These are phyloP conservation scores for Pichia cephalocereana DNA, from an alignment of 805 yeast genomes.

Conservation along the genomic window DNA sequence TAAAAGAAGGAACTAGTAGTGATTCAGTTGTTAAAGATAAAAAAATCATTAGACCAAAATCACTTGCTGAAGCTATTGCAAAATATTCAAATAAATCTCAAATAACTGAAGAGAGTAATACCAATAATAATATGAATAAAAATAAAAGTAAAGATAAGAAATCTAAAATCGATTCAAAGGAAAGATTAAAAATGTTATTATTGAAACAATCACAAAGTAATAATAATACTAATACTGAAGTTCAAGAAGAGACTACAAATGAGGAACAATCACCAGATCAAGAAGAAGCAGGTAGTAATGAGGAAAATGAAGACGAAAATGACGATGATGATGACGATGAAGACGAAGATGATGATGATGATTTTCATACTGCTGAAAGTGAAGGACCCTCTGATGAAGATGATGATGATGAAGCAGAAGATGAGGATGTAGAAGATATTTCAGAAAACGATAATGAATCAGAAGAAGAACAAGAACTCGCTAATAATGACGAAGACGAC, in stretches of 20 bases:
- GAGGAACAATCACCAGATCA: neutral
- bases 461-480: slow-evolving; percentile 15
- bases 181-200: slow-evolving; percentile 7
- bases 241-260: neutral
- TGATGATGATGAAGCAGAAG: slow-evolving; percentile 16
- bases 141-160: slow-evolving; percentile 29
- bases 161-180: slow-evolving; percentile 10
- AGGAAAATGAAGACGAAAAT: slow-evolving; percentile 1
- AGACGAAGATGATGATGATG: slow-evolving; percentile 17
- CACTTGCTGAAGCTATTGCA: slow-evolving; percentile 53
- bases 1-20: neutral
- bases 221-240: neutral
- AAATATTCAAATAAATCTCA: slow-evolving; percentile 41
- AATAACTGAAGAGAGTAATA: too few species aligned
- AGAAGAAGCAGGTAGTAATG: neutral
- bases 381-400: slow-evolving; percentile 1
- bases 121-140: too few species aligned
- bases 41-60: slow-evolving; percentile 28
- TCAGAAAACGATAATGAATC: slow-evolving; percentile 25
- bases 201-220: slow-evolving; percentile 8
- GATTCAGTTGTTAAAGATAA: neutral
- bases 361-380: slow-evolving; percentile 15
- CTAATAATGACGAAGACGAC: slow-evolving; percentile 20
- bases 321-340: slow-evolving; percentile 17
- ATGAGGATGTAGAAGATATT: slow-evolving; percentile 19